These are phyloP conservation scores for Podospora comata DNA, from an alignment of 495 filamentous ascomycete genomes.

Conservation along the genomic window DNA sequence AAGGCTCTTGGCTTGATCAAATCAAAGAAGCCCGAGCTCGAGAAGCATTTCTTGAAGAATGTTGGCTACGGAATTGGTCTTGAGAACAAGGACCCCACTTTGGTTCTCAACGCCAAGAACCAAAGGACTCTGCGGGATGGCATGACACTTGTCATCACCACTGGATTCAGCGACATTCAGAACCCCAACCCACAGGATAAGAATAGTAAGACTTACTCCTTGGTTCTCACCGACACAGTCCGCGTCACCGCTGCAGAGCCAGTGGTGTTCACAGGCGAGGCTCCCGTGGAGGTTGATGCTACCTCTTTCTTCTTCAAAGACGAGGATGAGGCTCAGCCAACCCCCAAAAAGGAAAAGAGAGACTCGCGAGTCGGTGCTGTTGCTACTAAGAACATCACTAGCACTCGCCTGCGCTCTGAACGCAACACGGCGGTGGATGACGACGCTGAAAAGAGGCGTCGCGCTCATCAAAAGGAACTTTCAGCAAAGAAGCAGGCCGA, in stretches of 20 bases:
- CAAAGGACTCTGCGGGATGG: conserved; percentile 80
- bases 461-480: conserved; percentile 91
- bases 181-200: conserved; percentile 80
- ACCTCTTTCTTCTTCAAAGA: conserved; percentile 98
- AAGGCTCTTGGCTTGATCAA: conserved; percentile 77
- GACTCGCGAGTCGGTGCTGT: conserved; percentile 78
- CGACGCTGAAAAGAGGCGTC: conserved; percentile 80
- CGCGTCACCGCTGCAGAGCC: conserved; percentile 75
- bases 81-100: conserved; percentile 76
- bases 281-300: conserved; percentile 82
- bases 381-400: conserved; percentile 86
- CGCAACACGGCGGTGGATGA: conserved; percentile 81
- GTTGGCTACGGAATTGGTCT: conserved; percentile 90
- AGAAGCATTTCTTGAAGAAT: conserved; percentile 87
- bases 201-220: conserved; percentile 79
- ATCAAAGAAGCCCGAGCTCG: conserved; percentile 87
- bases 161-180: conserved; percentile 82
- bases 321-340: conserved; percentile 66
- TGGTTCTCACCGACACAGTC: conserved; percentile 89
- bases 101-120: conserved; percentile 83
- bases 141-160: conserved; percentile 89
- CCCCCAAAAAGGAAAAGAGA: conserved; percentile 73
- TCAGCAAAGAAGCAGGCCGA: conserved; percentile 83
- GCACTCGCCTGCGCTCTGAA: conserved; percentile 89
- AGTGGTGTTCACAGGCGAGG: conserved; percentile 88